Percentiles rank a stretch among this genome's conserved stretches.
phyloP scores from a whole-genome alignment of 2,329 filamentous ascomycete genomes.

The Hypoxylon sp. region DNA sequence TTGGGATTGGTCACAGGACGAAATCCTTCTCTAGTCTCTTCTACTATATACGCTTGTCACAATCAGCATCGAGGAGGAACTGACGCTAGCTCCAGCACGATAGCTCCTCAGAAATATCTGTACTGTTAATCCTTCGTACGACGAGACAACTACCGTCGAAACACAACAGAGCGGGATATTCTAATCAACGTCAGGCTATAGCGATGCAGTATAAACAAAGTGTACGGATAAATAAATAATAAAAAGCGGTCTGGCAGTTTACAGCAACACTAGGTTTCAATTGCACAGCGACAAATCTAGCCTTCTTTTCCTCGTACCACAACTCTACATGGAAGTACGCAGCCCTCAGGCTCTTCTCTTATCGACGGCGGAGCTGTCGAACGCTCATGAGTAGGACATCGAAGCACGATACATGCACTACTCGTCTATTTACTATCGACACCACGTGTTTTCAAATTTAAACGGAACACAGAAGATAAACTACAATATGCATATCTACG shows the following conservation, averaged over 20 bases:
- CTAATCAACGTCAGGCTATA: neutral
- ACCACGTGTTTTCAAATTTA: conserved; percentile 10
- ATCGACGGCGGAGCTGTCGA: neutral
- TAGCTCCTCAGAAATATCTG: neutral
- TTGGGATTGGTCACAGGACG: neutral
- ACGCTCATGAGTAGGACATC: neutral
- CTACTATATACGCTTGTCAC: conserved; percentile 2
- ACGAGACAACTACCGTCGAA: neutral
- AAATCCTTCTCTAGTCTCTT: neutral
- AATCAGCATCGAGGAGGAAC: neutral
- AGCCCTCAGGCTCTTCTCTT: neutral
- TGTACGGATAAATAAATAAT: neutral
- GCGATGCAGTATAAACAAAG: neutral
- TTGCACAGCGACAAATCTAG: neutral
- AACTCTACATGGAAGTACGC: neutral
- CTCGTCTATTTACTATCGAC: neutral
- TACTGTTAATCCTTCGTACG: neutral
- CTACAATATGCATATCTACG: conserved; percentile 13
- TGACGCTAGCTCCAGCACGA: neutral
- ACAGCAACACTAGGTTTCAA: neutral
- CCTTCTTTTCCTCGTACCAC: conserved; percentile 4
- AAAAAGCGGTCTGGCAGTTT: neutral
- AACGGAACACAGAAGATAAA: conserved; percentile 9
- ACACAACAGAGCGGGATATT: neutral
- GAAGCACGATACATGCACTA: conserved; percentile 1